Evolutionary conservation across 495 filamentous ascomycete genomes (phyloP).

Genomic region (Penicillium mononematosum): DNA sequence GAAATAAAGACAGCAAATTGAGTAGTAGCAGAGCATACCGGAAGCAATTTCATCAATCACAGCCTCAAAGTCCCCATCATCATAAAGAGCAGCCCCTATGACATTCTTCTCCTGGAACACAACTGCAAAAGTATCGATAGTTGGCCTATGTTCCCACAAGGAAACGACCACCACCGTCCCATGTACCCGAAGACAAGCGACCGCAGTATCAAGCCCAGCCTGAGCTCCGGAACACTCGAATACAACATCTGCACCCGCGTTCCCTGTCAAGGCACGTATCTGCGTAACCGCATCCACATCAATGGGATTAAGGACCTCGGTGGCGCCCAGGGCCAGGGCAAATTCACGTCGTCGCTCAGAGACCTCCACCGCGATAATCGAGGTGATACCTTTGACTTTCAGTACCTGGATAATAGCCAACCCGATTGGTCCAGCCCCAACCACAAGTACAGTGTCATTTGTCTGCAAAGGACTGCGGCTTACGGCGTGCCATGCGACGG

Average conservation of each 20-base stretch:
- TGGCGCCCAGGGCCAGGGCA: conserved; percentile 24
- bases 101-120: conserved; percentile 30
- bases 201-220: conserved; percentile 29
- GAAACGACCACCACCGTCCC: conserved; percentile 30
- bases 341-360: conserved; percentile 20
- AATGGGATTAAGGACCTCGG: conserved; percentile 22
- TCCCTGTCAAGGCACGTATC: conserved; percentile 20
- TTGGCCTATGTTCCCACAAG: conserved; percentile 28
- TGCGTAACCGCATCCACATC: conserved; percentile 22
- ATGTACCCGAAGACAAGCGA: conserved; percentile 22
- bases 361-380: conserved; percentile 52
- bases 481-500: conserved; percentile 68
- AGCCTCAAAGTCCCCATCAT: conserved; percentile 52
- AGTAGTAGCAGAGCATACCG: conserved; percentile 29
- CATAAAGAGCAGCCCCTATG: conserved; percentile 36
- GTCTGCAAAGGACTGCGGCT: conserved; percentile 50
- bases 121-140: conserved; percentile 24
- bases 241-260: conserved; percentile 20
- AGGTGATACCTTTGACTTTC: conserved; percentile 44
- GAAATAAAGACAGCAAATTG: background rate
- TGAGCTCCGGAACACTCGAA: conserved; percentile 36
- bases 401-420: conserved; percentile 60
- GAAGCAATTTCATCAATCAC: conserved; percentile 54
- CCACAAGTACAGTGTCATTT: conserved; percentile 51
- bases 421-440: conserved; percentile 64